Conservation (phyloP, 1,284 basidiomycete genomes). For the Leccinum subspadiceum region DNA sequence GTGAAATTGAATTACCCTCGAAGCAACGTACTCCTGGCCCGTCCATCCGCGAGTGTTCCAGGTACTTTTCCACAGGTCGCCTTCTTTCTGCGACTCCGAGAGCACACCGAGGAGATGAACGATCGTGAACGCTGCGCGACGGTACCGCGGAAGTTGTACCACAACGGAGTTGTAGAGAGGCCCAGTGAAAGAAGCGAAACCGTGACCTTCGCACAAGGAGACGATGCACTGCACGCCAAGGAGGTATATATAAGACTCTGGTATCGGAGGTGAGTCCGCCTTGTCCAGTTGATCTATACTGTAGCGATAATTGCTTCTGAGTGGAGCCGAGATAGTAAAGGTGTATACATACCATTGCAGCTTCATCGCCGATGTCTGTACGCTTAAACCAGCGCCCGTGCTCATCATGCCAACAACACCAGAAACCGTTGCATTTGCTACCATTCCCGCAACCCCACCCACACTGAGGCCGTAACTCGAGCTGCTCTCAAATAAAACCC, state of each 20-base stretch:
- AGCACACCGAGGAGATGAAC: too few species aligned
- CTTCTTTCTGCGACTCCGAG: too few species aligned
- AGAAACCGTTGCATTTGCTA: conserved; percentile 76
- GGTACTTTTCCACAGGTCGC: too few species aligned
- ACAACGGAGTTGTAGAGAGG: conserved; percentile 69
- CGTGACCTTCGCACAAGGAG: conserved; percentile 72
- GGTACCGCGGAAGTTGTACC: conserved; percentile 56
- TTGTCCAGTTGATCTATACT: conserved; percentile 98
- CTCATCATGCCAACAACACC: conserved; percentile 74
- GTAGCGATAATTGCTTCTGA: conserved; percentile 5
- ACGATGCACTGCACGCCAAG: conserved; percentile 87
- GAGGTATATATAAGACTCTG: conserved; percentile 91
- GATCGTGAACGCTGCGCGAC: too few species aligned
- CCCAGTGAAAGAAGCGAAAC: conserved; percentile 73
- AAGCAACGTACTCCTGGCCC: too few species aligned
- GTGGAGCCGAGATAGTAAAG: background rate
- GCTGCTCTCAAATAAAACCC: conserved; percentile 36
- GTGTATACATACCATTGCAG: conserved; percentile 66
- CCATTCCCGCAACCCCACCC: conserved; percentile 78
- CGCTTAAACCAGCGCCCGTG: conserved; percentile 63
- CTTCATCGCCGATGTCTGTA: conserved; percentile 76
- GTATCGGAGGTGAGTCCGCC: conserved; percentile 88
- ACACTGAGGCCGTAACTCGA: conserved; percentile 55
- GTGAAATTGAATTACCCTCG: too few species aligned
- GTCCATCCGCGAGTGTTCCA: too few species aligned